Evolutionary conservation across 345 rosid genomes (phyloP).

Genomic region (Ricinus communis): DNA sequence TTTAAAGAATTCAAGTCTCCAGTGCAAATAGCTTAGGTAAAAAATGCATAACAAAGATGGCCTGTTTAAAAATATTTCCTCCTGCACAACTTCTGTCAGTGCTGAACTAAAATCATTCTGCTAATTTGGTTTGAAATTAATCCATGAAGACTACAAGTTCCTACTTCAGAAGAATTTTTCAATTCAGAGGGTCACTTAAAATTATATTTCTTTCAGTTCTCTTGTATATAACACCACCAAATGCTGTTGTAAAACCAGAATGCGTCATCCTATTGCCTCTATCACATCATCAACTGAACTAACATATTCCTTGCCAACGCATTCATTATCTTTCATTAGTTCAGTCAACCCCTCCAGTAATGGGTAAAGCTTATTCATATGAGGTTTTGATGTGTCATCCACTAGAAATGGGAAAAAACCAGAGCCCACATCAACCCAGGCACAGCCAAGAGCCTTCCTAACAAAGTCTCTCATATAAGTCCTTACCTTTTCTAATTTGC

Average conservation of each 20-base stretch:
- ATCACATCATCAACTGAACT: conserved; percentile 5
- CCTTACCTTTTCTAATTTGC: conserved; percentile 64
- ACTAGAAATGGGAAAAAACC: conserved; percentile 56
- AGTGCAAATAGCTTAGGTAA: neutral
- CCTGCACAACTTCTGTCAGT: neutral
- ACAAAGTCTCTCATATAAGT: conserved; percentile 62
- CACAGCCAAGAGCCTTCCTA: conserved; percentile 68
- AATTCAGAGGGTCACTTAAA: too few relatives aligned
- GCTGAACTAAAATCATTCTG: neutral
- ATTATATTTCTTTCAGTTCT: too few relatives aligned
- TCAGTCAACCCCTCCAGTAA: conserved; percentile 62
- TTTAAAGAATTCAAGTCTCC: neutral
- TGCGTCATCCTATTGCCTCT: conserved; percentile 5
- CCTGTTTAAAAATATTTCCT: neutral
- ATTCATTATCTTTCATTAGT: conserved; percentile 50
- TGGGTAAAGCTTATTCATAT: conserved; percentile 39
- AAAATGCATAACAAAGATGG: too few relatives aligned
- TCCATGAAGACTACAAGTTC: neutral
- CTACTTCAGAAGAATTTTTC: neutral
- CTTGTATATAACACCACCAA: too few relatives aligned
- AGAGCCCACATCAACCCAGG: conserved; percentile 62
- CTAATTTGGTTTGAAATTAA: neutral
- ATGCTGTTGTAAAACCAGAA: neutral
- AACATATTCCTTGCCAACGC: neutral
- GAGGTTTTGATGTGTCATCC: conserved; percentile 53